Base-by-base conservation (phyloP, 768 basidiomycete genomes). In the Amanita rimosa region DNA sequence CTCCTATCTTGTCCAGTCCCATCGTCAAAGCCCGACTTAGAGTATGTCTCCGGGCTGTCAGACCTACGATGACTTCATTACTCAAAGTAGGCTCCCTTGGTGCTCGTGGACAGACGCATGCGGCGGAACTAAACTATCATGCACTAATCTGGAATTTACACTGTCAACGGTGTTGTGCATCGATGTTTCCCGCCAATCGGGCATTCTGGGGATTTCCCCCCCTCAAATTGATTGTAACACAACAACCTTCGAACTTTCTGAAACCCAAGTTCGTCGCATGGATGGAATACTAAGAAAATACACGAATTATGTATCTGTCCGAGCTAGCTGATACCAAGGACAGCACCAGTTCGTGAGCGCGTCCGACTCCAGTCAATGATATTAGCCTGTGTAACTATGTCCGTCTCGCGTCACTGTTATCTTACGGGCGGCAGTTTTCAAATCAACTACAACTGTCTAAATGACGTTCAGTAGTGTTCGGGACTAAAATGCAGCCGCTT, bases 161-260 rank as follows among this genome's bases (percentile, higher is more conserved):
- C 68, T 0, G 67, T 88, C 16, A 69, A 70, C 79, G 4, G 64
- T 77, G 3, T 70, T 87, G 13, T 76, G 81, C 52, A 63, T 75
- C 62, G 74, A 76, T 52, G 69, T 88, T 6, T 74, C 79, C 41
- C 71, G 81, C 40, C 68, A 70, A 47, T 66, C 69, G 0, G 57
- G 63, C 0, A 70, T 77, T 19, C 67, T 90, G 3, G 64, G 74
- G 36, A 71, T 73, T n/a, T 76, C 70, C 57, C 75, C n/a, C 76
- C 9, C 71, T 86, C 51, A 86, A 82, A 62, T 68, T 90, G 3
- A 70, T 77, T 21, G 74, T 87, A 29, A 72, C 81, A 53, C 69
- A 85, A 53, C 74, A 76, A n/a, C 73, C 81, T 27, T 66, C 76
- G 35, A 66, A 68, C n/a, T n/a, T n/a, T n/a, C n/a, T n/a, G n/a